Conservation (phyloP, 345 rosid genomes). For the Crucihimalaya himalaica region DNA sequence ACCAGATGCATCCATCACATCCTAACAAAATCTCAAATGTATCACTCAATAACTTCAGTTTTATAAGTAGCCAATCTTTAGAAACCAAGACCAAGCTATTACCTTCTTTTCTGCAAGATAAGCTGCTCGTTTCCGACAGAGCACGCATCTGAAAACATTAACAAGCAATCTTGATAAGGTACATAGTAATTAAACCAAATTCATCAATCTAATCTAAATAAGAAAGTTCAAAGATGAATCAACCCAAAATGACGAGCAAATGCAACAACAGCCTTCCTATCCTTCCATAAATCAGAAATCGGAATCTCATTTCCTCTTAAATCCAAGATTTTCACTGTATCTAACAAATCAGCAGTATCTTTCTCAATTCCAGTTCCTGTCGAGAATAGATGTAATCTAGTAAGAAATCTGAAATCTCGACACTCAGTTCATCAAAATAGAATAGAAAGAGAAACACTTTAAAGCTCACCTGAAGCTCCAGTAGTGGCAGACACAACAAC, state of each 20-base stretch:
- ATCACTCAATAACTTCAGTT: not conserved
- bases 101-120: slow-evolving; percentile 87
- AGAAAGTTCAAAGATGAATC: not conserved
- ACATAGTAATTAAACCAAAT: not conserved
- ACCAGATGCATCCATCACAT: slow-evolving; percentile 76
- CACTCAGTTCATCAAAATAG: not conserved
- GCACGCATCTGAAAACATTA: slow-evolving; percentile 63
- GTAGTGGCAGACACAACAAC: slow-evolving; percentile 55
- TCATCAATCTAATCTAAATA: slow-evolving; percentile 1
- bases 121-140: slow-evolving; percentile 89
- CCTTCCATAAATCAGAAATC: slow-evolving; percentile 84
- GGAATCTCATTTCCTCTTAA: slow-evolving; percentile 65
- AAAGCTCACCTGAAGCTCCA: slow-evolving; percentile 60
- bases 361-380: slow-evolving; percentile 39
- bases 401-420: not conserved
- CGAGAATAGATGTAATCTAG: not conserved
- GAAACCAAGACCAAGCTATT: not conserved
- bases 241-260: slow-evolving; percentile 98
- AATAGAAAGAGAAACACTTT: not conserved
- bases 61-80: not conserved
- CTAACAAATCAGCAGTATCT: slow-evolving; percentile 49
- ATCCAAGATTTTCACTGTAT: slow-evolving; percentile 61
- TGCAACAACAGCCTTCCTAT: slow-evolving; percentile 77
- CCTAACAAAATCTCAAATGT: slow-evolving; percentile 47
- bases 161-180: not conserved